Base-by-base conservation (phyloP, 2,329 filamentous ascomycete species). In the Cladosporium austrohemisphaericum region DNA sequence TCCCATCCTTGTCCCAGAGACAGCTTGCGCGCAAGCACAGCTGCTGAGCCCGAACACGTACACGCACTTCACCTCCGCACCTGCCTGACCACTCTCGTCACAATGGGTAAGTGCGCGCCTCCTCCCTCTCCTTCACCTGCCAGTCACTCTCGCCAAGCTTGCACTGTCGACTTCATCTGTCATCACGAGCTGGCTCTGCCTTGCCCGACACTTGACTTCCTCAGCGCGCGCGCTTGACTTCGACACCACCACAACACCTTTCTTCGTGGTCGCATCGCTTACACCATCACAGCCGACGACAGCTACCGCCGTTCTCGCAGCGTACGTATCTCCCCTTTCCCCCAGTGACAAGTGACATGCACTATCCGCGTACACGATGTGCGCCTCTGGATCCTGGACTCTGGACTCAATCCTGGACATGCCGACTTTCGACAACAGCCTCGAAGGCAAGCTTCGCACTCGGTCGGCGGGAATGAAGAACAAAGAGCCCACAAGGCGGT, bases 241-340 rank as follows among this genome's bases (percentile, higher is more conserved):
- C 43, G 25, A 31, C 37, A 32, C 26, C 36, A n/a, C 37, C 13
- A 41, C 37, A 23, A 11, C n/a, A 46, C 43, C 33, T 19, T 22
- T 18, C 26, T n/a, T 20, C 23, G 25, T 18, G 44, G 41, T 49
- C 29, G 35, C 47, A 41, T 28, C 14, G 28, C 47, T 49, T 26
- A 49, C 47, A 49, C 26, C 47, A 19, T 43, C 28, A 41, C 29
- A 49, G 41, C 48, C 37, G 48, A 50, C 48, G 48, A 50, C 48
- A 50, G 35, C 41, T 50, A 50, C 29, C 48, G 48, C 41, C 41
- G 48, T 16, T 50, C 48, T 25, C 48, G 48, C 16, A 50, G 48
- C 48, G 48, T 50, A 50, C 16, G 48, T 50, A 44, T 26, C 28
- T 11, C 10, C 7, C 18, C 45, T 25, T 22, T 25, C 40, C 29